Evolutionary conservation across 2,329 filamentous ascomycete genomes (phyloP), one percentile per base, ranked within the genome.

Genomic region (Thielaviopsis populi): DNA sequence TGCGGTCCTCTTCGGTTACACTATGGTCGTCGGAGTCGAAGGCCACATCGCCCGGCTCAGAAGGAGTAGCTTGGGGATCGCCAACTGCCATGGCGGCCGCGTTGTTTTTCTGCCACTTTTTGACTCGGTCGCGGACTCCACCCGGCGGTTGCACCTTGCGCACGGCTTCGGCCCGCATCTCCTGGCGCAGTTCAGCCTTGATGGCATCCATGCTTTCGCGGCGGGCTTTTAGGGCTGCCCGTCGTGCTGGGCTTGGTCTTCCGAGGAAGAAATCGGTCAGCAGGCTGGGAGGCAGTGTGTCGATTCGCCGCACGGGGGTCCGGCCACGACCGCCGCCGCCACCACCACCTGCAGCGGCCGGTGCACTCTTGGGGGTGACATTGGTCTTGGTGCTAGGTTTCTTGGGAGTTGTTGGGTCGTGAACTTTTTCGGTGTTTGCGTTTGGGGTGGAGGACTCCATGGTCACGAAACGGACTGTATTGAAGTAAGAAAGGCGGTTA

Each of bases 81-180:
- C 76, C 79, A 1, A 74, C 74, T 2, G 70, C 75, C 74, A 86
- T 80, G 30, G 85, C 86, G 5, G 81, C 80, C 41, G 86, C 87
- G 70, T 87, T 89, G 68, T 85, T 79, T 70, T 86, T 86, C 73
- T 96, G 90, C 91, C 91, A 96, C 74, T 86, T 82, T 69, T 85
- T 86, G 62, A 96, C 88, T 70, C 91, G 85, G 68, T 89, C 87
- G 67, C 83, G 83, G 59, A 95, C 87, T n/a, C 82, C 82, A 2
- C 81, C 80, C 0, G 83, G 87, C 70, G 76, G 82, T 74, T 77
- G 84, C 69, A 83, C 78, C 73, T 76, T 83, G 71, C 74, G 79
- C 62, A 80, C 82, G n/a, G 78, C 74, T 6, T 77, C 81, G 46
- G 75, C 73, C 15, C 67, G 65, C 69, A 70, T 70, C 63, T 68